Conservation (phyloP, 2,329 filamentous ascomycete genomes). For the Trichoderma pleuroti region DNA sequence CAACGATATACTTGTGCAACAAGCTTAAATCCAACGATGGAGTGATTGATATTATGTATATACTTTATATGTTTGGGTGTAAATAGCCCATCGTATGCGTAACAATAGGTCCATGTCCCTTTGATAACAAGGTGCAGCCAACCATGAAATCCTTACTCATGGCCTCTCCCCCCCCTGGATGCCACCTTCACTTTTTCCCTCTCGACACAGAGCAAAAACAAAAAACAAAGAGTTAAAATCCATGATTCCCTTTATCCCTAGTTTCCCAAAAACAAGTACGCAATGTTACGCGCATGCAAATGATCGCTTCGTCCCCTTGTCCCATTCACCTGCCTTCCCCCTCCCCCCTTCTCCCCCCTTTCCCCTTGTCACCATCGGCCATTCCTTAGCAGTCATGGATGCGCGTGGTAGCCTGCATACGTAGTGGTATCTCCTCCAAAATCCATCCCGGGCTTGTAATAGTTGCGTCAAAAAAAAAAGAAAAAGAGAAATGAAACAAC, state of each 20-base stretch:
- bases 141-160: not conserved
- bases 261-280: not conserved
- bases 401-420: conserved; percentile 10
- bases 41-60: not conserved
- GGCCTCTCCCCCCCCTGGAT: not conserved
- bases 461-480: not conserved
- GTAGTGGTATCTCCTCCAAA: conserved; percentile 26
- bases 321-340: not conserved
- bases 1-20: not conserved
- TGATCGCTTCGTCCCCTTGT: not conserved
- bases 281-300: conserved; percentile 1
- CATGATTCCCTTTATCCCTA: not conserved
- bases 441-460: conserved; percentile 21
- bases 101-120: not conserved
- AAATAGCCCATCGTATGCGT: not conserved
- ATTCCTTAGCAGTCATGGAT: not conserved
- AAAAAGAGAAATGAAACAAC: not conserved
- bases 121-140: not conserved
- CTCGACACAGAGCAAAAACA: not conserved
- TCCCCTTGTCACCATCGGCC: not conserved
- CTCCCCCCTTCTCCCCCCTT: not conserved
- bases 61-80: not conserved
- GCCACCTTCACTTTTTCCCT: not conserved
- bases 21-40: not conserved
- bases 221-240: not conserved